These are phyloP conservation scores for Chrysochromulina parva DNA, from an alignment of 78 protist species.

Conservation along the genomic window DNA sequence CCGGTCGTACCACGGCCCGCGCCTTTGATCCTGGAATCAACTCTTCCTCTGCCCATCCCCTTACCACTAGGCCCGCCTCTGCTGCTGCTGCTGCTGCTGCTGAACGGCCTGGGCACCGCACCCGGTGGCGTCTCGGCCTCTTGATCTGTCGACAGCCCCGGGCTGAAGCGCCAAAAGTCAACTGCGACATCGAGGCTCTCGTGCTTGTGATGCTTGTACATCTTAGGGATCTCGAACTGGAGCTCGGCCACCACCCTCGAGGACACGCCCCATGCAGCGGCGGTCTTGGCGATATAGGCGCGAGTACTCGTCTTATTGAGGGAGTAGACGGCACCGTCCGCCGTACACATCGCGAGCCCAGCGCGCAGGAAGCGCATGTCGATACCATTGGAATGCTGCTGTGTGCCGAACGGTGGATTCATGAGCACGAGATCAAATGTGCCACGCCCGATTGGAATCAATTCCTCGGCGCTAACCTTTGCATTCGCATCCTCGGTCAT, in stretches of 20 bases:
- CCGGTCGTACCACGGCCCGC: too few species aligned
- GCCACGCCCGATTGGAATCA: too few species aligned
- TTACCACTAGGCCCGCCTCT: too few species aligned
- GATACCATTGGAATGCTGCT: slow-evolving; percentile 38
- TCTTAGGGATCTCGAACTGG: slow-evolving; percentile 41
- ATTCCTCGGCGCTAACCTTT: too few species aligned
- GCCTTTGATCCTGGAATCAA: too few species aligned
- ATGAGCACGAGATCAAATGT: slow-evolving; percentile 36
- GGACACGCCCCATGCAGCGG: slow-evolving; percentile 19
- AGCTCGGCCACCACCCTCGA: slow-evolving; percentile 58
- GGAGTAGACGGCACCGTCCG: slow-evolving; percentile 35
- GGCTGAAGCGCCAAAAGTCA: slow-evolving; percentile 25
- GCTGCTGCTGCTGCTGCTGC: too few species aligned
- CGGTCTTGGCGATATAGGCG: slow-evolving; percentile 6
- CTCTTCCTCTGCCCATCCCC: too few species aligned
- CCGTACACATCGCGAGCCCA: slow-evolving; percentile 12
- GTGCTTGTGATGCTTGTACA: slow-evolving; percentile 56
- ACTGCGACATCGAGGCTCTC: slow-evolving; percentile 17
- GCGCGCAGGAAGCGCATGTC: slow-evolving; percentile 59
- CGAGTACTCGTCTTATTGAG: slow-evolving; percentile 58
- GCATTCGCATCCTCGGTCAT: too few species aligned
- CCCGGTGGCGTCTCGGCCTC: too few species aligned
- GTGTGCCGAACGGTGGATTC: slow-evolving; percentile 85
- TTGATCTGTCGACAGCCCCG: too few species aligned
- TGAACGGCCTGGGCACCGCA: too few species aligned